phyloP scores from a whole-genome alignment of 164 flowering plant species.

The Platanus orientalis region DNA sequence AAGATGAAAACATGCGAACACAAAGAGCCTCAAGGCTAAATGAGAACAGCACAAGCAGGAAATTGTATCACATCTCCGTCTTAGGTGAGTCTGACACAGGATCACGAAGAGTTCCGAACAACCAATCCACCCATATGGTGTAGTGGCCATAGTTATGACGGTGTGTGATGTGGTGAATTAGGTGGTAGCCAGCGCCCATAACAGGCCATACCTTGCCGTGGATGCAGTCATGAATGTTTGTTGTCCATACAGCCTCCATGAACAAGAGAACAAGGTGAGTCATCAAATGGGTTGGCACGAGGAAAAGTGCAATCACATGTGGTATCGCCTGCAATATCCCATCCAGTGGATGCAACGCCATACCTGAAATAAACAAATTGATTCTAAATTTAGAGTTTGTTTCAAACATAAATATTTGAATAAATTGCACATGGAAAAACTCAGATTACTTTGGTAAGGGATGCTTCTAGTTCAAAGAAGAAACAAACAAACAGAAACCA shows the following conservation, averaged over 20 bases:
- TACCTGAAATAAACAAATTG: slow-evolving; percentile 35
- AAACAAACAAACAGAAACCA: no score
- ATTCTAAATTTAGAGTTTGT: no score
- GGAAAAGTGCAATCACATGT: slow-evolving; percentile 72
- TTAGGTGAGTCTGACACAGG: slow-evolving; percentile 41
- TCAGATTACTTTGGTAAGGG: no score
- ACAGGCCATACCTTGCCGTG: slow-evolving; percentile 81
- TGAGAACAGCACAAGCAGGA: not conserved
- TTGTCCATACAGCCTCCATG: slow-evolving; percentile 84
- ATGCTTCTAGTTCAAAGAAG: no score
- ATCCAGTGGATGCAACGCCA: slow-evolving; percentile 97
- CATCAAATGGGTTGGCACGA: slow-evolving; percentile 73
- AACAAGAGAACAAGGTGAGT: slow-evolving; percentile 71
- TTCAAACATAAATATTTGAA: no score
- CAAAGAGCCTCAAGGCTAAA: not conserved
- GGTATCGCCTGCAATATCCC: slow-evolving; percentile 93
- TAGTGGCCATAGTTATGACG: slow-evolving; percentile 93
- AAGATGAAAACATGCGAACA: not conserved
- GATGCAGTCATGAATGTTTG: slow-evolving; percentile 94
- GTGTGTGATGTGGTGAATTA: slow-evolving; percentile 94
- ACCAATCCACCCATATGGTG: slow-evolving; percentile 96
- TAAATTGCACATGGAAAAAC: no score
- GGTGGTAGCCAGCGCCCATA: slow-evolving; percentile 99
- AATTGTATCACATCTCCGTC: slow-evolving; percentile 25
- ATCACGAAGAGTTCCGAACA: slow-evolving; percentile 87